phyloP scores from a whole-genome alignment of 2,329 filamentous ascomycete species.

The Fonsecaea pedrosoi region DNA sequence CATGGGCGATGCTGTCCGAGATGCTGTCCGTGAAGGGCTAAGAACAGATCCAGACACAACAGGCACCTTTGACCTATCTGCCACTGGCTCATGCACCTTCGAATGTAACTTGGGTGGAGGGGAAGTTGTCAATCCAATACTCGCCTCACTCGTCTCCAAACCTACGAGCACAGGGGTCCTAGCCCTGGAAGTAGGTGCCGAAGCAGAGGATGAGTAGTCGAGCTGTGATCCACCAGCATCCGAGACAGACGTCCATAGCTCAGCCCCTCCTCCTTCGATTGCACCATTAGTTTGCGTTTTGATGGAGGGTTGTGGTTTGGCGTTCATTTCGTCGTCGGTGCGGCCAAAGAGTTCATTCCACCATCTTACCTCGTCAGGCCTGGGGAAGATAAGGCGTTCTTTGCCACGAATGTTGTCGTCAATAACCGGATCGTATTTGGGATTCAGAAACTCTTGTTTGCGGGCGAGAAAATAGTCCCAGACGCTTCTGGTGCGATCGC shows the following conservation, averaged over 20 bases:
- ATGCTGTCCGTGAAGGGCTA: slow-evolving; percentile 5
- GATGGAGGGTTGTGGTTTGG: slow-evolving; percentile 18
- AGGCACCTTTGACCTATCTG: slow-evolving; percentile 1
- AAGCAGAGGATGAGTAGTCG: slow-evolving; percentile 18
- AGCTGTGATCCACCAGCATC: slow-evolving; percentile 19
- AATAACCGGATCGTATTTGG: slow-evolving; percentile 73
- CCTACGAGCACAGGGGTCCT: slow-evolving; percentile 63
- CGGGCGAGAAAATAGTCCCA: slow-evolving; percentile 95
- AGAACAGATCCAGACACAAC: slow-evolving; percentile 6
- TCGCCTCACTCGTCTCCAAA: slow-evolving; percentile 65
- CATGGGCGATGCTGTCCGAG: slow-evolving; percentile 10
- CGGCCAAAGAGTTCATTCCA: slow-evolving; percentile 89
- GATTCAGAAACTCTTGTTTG: slow-evolving; percentile 80
- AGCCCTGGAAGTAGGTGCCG: slow-evolving; percentile 39
- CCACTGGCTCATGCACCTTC: slow-evolving; percentile 10
- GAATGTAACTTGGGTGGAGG: slow-evolving; percentile 17
- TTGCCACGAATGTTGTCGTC: slow-evolving; percentile 81
- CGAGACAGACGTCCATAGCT: slow-evolving; percentile 33
- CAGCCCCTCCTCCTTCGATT: slow-evolving; percentile 29
- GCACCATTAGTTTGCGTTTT: slow-evolving; percentile 25
- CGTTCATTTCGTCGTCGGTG: slow-evolving; percentile 90
- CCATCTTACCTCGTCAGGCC: slow-evolving; percentile 81
- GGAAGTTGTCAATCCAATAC: slow-evolving; percentile 56
- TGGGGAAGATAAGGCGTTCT: slow-evolving; percentile 84
- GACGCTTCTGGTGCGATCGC: slow-evolving; percentile 79